phyloP scores from a whole-genome alignment of 2,329 filamentous ascomycete genomes.

The Fusarium marasasianum region DNA sequence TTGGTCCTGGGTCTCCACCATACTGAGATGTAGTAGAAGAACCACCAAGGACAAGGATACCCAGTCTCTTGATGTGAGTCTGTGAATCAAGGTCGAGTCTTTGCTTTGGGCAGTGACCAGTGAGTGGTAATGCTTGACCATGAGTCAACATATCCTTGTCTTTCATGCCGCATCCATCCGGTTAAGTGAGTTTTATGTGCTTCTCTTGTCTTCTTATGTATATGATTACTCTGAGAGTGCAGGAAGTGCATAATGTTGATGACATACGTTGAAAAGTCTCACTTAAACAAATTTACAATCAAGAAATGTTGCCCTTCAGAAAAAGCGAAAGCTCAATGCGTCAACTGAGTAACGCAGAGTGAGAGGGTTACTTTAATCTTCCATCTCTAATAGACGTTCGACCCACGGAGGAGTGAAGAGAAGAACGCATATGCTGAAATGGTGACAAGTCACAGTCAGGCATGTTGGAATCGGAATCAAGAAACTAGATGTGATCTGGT shows the following conservation, averaged over 20 bases:
- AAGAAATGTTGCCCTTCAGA: conserved; percentile 55
- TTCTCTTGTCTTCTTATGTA: not conserved
- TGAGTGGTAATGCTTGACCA: not conserved
- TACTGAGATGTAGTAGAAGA: not conserved
- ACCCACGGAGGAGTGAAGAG: conserved; percentile 59
- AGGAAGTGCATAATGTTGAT: not conserved
- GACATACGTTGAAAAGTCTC: not conserved
- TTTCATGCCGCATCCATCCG: not conserved
- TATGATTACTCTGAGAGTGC: not conserved
- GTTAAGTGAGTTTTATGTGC: not conserved
- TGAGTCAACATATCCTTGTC: conserved; percentile 3
- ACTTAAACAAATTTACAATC: not conserved
- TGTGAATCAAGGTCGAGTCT: not conserved
- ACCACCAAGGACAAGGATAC: not conserved
- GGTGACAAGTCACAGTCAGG: conserved; percentile 40
- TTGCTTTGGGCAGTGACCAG: not conserved
- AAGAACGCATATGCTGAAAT: conserved; percentile 66
- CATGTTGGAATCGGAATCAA: not conserved
- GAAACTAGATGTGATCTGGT: not conserved
- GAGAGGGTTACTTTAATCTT: conserved; percentile 61
- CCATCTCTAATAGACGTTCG: conserved; percentile 65
- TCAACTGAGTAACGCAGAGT: conserved; percentile 60
- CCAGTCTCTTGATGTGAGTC: not conserved
- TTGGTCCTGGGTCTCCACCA: not conserved
- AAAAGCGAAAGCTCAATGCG: conserved; percentile 59